Percentiles rank a stretch among this genome's conserved stretches.
Evolutionary conservation across 2,329 filamentous ascomycete genomes (phyloP).

Genomic region (Alternaria solani): DNA sequence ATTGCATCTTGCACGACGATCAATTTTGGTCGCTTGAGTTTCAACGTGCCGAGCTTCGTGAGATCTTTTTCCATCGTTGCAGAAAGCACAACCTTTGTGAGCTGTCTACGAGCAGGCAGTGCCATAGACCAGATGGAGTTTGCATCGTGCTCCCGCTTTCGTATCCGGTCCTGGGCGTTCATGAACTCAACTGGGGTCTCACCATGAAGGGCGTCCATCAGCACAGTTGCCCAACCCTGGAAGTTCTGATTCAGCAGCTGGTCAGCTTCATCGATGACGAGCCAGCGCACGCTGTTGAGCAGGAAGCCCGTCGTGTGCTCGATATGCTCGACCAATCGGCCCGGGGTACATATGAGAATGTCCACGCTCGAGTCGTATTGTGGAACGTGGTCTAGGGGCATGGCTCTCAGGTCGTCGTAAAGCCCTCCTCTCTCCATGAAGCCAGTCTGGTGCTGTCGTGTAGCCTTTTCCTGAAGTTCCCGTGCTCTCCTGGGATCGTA

Average conservation of each 20-base stretch:
- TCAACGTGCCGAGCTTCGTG: conserved; percentile 77
- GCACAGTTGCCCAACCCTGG: conserved; percentile 83
- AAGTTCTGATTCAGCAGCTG: conserved; percentile 90
- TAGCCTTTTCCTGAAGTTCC: conserved; percentile 54
- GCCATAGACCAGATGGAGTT: conserved; percentile 44
- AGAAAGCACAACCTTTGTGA: conserved; percentile 86
- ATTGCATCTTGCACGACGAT: conserved; percentile 72
- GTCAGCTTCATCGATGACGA: conserved; percentile 93
- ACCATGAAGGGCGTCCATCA: conserved; percentile 67
- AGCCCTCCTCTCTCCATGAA: conserved; percentile 49
- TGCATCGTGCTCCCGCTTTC: conserved; percentile 52
- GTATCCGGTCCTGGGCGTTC: conserved; percentile 62
- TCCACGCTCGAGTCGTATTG: conserved; percentile 77
- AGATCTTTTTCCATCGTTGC: conserved; percentile 92
- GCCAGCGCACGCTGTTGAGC: conserved; percentile 80
- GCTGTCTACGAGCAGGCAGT: conserved; percentile 49
- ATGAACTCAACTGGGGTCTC: conserved; percentile 58
- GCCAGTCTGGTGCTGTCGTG: conserved; percentile 39
- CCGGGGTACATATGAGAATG: conserved; percentile 89
- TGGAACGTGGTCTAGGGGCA: conserved; percentile 69
- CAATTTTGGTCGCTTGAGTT: conserved; percentile 75
- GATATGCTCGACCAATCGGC: conserved; percentile 89
- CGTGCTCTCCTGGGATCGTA: conserved; percentile 72
- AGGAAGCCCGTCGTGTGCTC: conserved; percentile 83
- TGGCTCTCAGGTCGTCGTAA: conserved; percentile 49